These are phyloP conservation scores for Coemansia guatemalensis DNA, from an alignment of 192 early-diverging fungal species.

Conservation along the genomic window DNA sequence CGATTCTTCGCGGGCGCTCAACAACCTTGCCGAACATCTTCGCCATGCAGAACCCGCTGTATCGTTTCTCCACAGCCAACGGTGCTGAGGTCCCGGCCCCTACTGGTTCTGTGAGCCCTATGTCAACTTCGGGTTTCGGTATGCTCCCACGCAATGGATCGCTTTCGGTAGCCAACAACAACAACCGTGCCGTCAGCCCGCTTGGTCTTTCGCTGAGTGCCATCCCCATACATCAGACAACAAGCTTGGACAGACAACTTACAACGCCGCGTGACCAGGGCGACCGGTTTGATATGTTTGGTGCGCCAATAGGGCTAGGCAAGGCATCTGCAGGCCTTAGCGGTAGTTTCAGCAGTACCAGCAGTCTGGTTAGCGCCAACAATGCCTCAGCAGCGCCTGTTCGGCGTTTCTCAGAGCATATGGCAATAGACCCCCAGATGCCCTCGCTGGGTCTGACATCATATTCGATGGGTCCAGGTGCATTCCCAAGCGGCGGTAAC, in stretches of 20 bases:
- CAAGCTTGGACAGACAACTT: conserved; percentile 44
- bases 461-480: conserved; percentile 28
- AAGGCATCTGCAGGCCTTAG: conserved; percentile 16
- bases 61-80: conserved; percentile 26
- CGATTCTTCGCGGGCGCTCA: conserved; percentile 49
- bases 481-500: conserved; percentile 14
- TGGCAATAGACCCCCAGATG: conserved; percentile 8
- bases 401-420: conserved; percentile 36
- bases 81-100: conserved; percentile 9
- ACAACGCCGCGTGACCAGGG: conserved; percentile 20
- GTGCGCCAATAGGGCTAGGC: not conserved
- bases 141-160: conserved; percentile 50
- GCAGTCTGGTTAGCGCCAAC: conserved; percentile 14
- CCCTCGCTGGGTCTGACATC: conserved; percentile 27
- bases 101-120: conserved; percentile 32
- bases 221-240: conserved; percentile 40
- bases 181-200: conserved; percentile 44
- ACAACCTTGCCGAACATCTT: conserved; percentile 51
- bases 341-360: conserved; percentile 23
- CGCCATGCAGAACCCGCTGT: conserved; percentile 24
- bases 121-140: conserved; percentile 27
- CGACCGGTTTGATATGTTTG: conserved; percentile 10
- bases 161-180: conserved; percentile 30
- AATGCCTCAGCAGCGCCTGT: conserved; percentile 8
- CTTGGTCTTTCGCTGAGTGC: conserved; percentile 33